phyloP scores from a whole-genome alignment of 2,329 filamentous ascomycete species.

The Aspergillus clavatus region DNA sequence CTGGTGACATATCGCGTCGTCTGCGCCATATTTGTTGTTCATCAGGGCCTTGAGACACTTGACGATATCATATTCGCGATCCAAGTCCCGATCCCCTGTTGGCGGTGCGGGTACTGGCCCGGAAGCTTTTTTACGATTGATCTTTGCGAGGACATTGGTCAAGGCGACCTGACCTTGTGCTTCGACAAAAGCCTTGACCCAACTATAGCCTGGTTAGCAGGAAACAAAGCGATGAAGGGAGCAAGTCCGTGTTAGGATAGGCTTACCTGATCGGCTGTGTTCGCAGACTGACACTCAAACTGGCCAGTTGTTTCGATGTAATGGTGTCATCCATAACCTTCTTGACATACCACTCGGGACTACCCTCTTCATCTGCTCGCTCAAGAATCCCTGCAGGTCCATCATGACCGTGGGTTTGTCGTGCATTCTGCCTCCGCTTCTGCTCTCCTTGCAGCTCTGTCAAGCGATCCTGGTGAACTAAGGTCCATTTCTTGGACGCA shows the following conservation, averaged over 20 bases:
- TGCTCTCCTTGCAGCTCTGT: constrained; percentile 93
- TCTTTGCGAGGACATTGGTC: constrained; percentile 87
- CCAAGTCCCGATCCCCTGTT: constrained; percentile 70
- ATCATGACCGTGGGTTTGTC: constrained; percentile 62
- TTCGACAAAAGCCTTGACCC: constrained; percentile 95
- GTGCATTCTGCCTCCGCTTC: constrained; percentile 72
- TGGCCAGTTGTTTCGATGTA: constrained; percentile 84
- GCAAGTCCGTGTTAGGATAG: not conserved
- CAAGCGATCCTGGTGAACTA: constrained; percentile 90
- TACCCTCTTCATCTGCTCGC: constrained; percentile 88
- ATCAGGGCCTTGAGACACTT: constrained; percentile 96
- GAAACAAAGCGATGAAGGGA: not conserved
- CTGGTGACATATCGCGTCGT: constrained; percentile 86
- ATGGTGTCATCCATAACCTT: constrained; percentile 95
- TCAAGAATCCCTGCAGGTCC: constrained; percentile 63
- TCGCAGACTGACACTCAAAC: constrained; percentile 86
- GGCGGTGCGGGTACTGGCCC: constrained; percentile 63
- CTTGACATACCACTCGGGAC: constrained; percentile 96
- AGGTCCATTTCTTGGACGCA: constrained; percentile 91
- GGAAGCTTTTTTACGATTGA: constrained; percentile 78
- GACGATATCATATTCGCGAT: constrained; percentile 92
- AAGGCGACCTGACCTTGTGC: constrained; percentile 95
- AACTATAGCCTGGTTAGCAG: constrained; percentile 45
- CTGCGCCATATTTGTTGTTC: constrained; percentile 99
- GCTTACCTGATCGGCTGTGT: constrained; percentile 79